Percentiles rank a stretch among this genome's conserved stretches.
Conservation (phyloP, 139 green algal species). For the Tetradesmus obliquus region DNA sequence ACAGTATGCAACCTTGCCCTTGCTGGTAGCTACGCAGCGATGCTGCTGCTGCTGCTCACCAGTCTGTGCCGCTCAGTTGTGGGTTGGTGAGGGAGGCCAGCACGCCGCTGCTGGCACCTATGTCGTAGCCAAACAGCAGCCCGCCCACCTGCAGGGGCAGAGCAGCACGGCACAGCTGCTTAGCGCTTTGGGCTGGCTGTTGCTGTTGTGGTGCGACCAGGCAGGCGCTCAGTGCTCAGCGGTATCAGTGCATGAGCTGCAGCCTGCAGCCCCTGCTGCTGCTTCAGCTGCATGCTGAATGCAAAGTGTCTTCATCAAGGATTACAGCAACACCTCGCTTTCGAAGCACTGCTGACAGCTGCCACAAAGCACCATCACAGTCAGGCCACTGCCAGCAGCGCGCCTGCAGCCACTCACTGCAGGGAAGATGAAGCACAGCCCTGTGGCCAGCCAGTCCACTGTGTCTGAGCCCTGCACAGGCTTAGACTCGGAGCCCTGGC, state of each 20-base stretch:
- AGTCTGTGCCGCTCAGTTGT: slow-evolving; percentile 73
- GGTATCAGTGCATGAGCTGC: background rate
- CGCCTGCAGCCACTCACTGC: slow-evolving; percentile 34
- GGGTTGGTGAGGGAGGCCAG: slow-evolving; percentile 76
- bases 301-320: background rate
- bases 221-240: background rate
- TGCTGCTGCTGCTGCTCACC: slow-evolving; percentile 51
- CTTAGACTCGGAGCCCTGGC: background rate
- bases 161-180: background rate
- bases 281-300: background rate
- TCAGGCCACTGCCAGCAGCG: background rate
- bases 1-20: too few species aligned
- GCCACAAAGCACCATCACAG: background rate
- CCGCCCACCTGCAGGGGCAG: slow-evolving; percentile 64
- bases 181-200: background rate
- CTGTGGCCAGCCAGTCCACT: slow-evolving; percentile 49
- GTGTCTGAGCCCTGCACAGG: background rate
- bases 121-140: slow-evolving; percentile 88
- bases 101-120: slow-evolving; percentile 87
- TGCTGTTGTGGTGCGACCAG: background rate
- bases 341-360: background rate
- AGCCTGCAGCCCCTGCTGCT: background rate
- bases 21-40: background rate
- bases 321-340: background rate
- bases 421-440: slow-evolving; percentile 71